These are phyloP conservation scores for Pythium chondricola DNA, from an alignment of 352 stramenopile species.

Conservation along the genomic window DNA sequence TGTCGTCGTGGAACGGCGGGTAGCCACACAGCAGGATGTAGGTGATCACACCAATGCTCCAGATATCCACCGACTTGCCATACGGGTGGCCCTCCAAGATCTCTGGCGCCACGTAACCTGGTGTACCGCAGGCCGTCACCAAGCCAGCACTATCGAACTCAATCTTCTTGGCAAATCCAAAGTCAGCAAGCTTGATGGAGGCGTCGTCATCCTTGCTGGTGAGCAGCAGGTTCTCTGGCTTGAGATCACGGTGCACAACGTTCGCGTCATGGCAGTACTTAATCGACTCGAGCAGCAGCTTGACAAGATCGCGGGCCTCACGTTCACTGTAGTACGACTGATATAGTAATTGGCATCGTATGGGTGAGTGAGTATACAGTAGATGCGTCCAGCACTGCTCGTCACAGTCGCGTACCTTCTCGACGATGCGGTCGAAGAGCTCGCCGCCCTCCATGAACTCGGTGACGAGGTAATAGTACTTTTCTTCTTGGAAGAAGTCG, in stretches of 20 bases:
- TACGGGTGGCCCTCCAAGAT: slow-evolving; percentile 77
- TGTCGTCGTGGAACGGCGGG: slow-evolving; percentile 89
- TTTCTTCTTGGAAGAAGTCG: slow-evolving; percentile 91
- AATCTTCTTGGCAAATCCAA: slow-evolving; percentile 84
- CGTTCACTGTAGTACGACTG: slow-evolving; percentile 89
- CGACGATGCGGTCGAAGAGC: slow-evolving; percentile 82
- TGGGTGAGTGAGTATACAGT: not conserved
- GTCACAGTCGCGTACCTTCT: slow-evolving; percentile 55
- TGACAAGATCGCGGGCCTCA: slow-evolving; percentile 80
- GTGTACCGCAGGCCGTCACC: slow-evolving; percentile 74
- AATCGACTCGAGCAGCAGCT: slow-evolving; percentile 81
- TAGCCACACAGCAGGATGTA: slow-evolving; percentile 86
- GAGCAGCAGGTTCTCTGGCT: slow-evolving; percentile 80
- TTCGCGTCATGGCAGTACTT: slow-evolving; percentile 86
- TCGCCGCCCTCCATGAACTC: slow-evolving; percentile 94
- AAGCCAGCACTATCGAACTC: slow-evolving; percentile 65
- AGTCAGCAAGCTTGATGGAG: slow-evolving; percentile 83
- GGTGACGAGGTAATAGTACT: slow-evolving; percentile 97
- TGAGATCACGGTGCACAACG: slow-evolving; percentile 81
- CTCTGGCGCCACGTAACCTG: slow-evolving; percentile 78
- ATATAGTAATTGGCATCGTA: not conserved
- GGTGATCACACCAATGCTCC: slow-evolving; percentile 89
- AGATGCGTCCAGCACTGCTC: not conserved
- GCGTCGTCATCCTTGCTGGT: slow-evolving; percentile 78
- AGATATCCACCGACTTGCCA: slow-evolving; percentile 81